Conservation (phyloP, 306 rosid genomes). For the Fagus crenata region DNA sequence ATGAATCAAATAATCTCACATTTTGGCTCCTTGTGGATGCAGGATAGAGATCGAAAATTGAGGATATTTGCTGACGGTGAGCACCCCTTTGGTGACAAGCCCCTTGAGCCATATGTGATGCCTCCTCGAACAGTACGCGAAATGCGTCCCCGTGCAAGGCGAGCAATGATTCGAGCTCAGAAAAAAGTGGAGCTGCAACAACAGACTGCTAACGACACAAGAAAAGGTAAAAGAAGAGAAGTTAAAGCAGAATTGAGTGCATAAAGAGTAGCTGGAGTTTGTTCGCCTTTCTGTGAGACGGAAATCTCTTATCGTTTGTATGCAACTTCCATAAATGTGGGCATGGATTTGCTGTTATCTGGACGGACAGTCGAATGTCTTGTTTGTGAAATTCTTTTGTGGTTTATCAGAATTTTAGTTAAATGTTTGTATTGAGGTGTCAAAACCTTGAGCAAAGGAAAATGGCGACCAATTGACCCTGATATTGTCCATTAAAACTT, state of each 20-base stretch:
- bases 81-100: conserved; percentile 79
- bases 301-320: not conserved
- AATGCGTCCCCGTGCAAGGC: conserved; percentile 80
- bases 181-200: conserved; percentile 74
- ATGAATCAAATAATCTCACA: conserved; percentile 23
- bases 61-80: conserved; percentile 77
- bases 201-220: conserved; percentile 36
- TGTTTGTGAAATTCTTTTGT: not conserved
- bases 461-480: not conserved
- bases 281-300: conserved; percentile 12
- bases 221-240: conserved; percentile 49
- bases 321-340: conserved; percentile 4
- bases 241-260: conserved; percentile 43
- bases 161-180: conserved; percentile 88
- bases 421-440: not conserved
- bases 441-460: not conserved
- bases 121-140: conserved; percentile 76
- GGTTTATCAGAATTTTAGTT: not conserved
- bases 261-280: conserved; percentile 29
- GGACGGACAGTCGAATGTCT: not conserved
- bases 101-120: conserved; percentile 74
- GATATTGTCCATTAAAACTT: not conserved
- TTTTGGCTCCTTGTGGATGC: conserved; percentile 33
- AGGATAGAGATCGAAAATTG: conserved; percentile 93
- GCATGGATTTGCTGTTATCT: not conserved